Conservation (phyloP, 2,329 filamentous ascomycete genomes). For the Lecanicillium sp. region DNA sequence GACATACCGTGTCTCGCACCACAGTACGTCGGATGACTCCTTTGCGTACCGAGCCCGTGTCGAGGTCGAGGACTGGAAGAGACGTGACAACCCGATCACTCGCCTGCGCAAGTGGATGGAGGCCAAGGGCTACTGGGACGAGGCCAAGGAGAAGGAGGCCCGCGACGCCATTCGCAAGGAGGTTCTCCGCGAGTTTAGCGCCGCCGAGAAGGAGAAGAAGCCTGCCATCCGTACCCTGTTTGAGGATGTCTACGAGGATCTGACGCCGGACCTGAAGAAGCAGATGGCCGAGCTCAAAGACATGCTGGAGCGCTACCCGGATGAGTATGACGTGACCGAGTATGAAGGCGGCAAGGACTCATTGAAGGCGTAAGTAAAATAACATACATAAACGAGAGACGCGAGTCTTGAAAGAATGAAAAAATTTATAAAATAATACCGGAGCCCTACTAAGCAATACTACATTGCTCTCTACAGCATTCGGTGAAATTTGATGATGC, state of each 20-base stretch:
- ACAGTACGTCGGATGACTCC: slow-evolving; percentile 93
- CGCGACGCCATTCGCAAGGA: slow-evolving; percentile 62
- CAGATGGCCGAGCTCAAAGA: slow-evolving; percentile 67
- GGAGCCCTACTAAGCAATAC: no score
- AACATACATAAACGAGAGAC: neutral
- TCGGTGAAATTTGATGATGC: no score
- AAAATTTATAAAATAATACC: neutral
- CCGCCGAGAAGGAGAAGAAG: slow-evolving; percentile 76
- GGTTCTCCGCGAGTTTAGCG: slow-evolving; percentile 74
- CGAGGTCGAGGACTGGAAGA: slow-evolving; percentile 94
- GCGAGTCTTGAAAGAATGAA: slow-evolving; percentile 1
- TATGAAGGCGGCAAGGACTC: slow-evolving; percentile 68
- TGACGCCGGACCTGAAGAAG: slow-evolving; percentile 68
- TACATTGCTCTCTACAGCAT: no score
- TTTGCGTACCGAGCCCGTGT: slow-evolving; percentile 91
- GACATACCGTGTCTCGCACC: slow-evolving; percentile 96
- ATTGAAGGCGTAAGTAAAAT: slow-evolving; percentile 32
- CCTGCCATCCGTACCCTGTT: slow-evolving; percentile 68
- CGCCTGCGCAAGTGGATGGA: slow-evolving; percentile 88
- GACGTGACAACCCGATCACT: slow-evolving; percentile 81
- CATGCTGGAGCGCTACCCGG: slow-evolving; percentile 78
- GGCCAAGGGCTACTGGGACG: slow-evolving; percentile 73
- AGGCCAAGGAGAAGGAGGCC: slow-evolving; percentile 68
- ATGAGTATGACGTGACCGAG: slow-evolving; percentile 78
- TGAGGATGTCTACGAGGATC: slow-evolving; percentile 79